phyloP scores from a whole-genome alignment of 106 monocot genomes.

The Iris macrosiphon region DNA sequence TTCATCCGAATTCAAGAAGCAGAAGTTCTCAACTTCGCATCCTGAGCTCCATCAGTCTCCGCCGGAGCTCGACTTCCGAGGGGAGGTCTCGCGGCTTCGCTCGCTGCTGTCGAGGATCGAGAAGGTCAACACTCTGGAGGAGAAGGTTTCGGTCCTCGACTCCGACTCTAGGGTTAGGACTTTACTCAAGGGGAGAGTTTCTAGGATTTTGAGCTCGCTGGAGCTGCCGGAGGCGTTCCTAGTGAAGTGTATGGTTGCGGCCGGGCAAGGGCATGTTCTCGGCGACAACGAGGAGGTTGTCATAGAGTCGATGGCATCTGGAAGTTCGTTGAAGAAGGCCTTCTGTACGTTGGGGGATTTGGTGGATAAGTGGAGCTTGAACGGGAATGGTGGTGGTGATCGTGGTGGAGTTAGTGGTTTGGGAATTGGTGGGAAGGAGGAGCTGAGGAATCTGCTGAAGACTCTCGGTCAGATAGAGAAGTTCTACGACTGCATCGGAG shows the following conservation, averaged over 20 bases:
- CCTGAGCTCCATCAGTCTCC: constrained; percentile 40
- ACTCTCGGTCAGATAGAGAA: constrained; percentile 50
- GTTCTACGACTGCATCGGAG: constrained; percentile 88
- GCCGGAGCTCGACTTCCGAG: constrained; percentile 27
- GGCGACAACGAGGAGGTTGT: constrained; percentile 21
- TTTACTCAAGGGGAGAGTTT: constrained; percentile 22
- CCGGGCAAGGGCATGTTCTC: constrained; percentile 82
- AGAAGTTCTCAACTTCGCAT: constrained; percentile 38
- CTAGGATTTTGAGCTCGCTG: constrained; percentile 17
- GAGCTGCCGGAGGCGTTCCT: constrained; percentile 36
- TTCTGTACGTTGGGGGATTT: constrained; percentile 51
- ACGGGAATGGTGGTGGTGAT: constrained; percentile 9
- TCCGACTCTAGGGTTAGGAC: constrained; percentile 56
- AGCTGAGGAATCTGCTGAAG: constrained; percentile 48
- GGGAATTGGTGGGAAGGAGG: constrained; percentile 6
- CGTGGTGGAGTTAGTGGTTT: not conserved
- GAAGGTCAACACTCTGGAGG: constrained; percentile 17
- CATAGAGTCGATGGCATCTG: not conserved
- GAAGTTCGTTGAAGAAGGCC: constrained; percentile 49
- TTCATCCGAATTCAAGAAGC: constrained; percentile 4
- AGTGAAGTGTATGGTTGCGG: constrained; percentile 79
- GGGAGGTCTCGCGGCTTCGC: constrained; percentile 56
- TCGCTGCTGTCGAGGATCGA: constrained; percentile 34
- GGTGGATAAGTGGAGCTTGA: constrained; percentile 64
- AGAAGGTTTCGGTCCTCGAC: constrained; percentile 47